Evolutionary conservation across 2,329 filamentous ascomycete species (phyloP).

Genomic region (Tolypocladium endophyticum): DNA sequence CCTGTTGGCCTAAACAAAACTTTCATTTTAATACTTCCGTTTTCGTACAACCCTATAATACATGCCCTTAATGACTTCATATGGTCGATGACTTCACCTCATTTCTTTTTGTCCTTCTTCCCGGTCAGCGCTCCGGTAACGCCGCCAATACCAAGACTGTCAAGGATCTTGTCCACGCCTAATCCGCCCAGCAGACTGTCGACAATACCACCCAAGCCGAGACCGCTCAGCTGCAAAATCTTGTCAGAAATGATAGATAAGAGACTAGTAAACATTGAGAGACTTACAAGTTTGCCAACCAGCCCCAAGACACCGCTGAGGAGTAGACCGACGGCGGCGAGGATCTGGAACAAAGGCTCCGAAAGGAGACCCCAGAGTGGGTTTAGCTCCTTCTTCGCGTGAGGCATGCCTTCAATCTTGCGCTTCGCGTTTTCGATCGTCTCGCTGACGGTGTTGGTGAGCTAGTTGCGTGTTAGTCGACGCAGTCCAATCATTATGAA

Average conservation of each 20-base stretch:
- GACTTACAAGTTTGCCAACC: conserved; percentile 58
- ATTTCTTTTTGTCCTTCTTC: conserved; percentile 22
- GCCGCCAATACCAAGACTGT: conserved; percentile 55
- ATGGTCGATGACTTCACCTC: conserved; percentile 1
- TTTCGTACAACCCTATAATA: too few relatives aligned
- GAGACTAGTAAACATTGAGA: neutral
- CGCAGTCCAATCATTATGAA: neutral
- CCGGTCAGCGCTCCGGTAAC: conserved; percentile 32
- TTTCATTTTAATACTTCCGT: too few relatives aligned
- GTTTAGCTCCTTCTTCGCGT: conserved; percentile 90
- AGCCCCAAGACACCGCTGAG: conserved; percentile 75
- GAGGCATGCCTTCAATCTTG: conserved; percentile 82
- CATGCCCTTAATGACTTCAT: too few relatives aligned
- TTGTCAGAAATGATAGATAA: conserved; percentile 9
- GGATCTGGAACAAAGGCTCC: conserved; percentile 85
- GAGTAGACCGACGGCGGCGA: conserved; percentile 77
- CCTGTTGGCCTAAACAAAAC: too few relatives aligned
- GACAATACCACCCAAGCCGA: conserved; percentile 73
- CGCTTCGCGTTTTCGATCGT: conserved; percentile 83
- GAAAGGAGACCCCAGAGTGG: conserved; percentile 75
- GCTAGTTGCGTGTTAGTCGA: conserved; percentile 20
- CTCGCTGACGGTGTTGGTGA: conserved; percentile 69
- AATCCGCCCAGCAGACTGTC: conserved; percentile 69
- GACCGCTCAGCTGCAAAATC: conserved; percentile 49
- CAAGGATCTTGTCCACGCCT: conserved; percentile 65